phyloP scores from a whole-genome alignment of 768 basidiomycete species.

The Podaxis sp. region DNA sequence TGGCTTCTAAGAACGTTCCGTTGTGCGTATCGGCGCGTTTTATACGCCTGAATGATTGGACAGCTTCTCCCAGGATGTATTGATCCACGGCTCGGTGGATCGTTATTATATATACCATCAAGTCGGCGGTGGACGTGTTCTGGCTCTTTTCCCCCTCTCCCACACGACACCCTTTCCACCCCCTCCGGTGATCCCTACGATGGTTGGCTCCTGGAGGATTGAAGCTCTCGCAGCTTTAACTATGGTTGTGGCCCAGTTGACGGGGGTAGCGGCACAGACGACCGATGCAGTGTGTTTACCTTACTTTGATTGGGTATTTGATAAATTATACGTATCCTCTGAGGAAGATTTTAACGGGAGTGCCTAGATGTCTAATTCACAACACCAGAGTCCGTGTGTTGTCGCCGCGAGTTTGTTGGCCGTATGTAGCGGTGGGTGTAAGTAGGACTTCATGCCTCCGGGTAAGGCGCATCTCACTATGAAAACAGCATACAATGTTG shows the following conservation, averaged over 20 bases:
- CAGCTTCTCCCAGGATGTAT: background rate
- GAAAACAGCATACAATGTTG: conserved; percentile 31
- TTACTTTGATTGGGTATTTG: conserved; percentile 40
- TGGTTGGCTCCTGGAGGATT: background rate
- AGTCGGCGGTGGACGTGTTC: background rate
- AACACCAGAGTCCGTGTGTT: conserved; percentile 45
- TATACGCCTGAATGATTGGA: background rate
- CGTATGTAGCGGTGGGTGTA: conserved; percentile 42
- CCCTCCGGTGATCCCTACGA: background rate
- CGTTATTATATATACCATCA: background rate
- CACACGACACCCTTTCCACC: background rate
- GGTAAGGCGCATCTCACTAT: background rate
- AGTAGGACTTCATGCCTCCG: conserved; percentile 18
- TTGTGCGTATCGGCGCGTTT: background rate
- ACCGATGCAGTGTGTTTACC: conserved; percentile 40
- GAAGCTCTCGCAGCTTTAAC: background rate
- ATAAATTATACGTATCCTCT: background rate
- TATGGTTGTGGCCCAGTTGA: background rate
- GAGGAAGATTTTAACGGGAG: background rate
- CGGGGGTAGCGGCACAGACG: conserved; percentile 30
- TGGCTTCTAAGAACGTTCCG: background rate
- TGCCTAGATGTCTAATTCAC: conserved; percentile 43
- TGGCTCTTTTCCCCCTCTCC: background rate
- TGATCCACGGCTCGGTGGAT: background rate
- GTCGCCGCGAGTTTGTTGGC: conserved; percentile 43